phyloP scores from a whole-genome alignment of 257 asterid genomes.

The Datura wrightii region DNA sequence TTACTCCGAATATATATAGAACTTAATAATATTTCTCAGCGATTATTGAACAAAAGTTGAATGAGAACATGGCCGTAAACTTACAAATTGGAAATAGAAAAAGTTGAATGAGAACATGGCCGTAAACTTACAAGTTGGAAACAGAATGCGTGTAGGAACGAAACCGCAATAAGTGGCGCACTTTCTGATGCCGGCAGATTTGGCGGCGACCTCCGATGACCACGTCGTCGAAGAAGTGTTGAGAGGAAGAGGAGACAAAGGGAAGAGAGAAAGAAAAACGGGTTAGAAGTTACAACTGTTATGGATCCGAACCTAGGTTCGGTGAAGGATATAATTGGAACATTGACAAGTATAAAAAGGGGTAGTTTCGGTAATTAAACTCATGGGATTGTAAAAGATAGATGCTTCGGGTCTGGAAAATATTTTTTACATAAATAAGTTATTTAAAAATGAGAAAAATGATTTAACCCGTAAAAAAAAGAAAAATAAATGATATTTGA shows the following conservation, averaged over 20 bases:
- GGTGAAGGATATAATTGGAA: not conserved
- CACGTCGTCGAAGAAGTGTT: not conserved
- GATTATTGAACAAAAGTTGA: not conserved
- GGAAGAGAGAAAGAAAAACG: not conserved
- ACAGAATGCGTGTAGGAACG: not conserved
- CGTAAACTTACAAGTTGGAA: slow-evolving; percentile 25
- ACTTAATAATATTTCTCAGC: not conserved
- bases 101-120: not conserved
- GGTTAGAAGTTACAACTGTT: not conserved
- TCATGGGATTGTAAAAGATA: not conserved
- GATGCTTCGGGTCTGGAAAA: too few species aligned
- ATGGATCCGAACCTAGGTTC: not conserved
- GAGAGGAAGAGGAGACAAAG: not conserved
- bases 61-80: not conserved
- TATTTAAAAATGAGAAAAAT: too few species aligned
- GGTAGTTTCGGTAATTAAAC: not conserved
- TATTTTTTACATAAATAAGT: too few species aligned
- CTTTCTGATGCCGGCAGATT: not conserved
- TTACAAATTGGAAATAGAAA: slow-evolving; percentile 3
- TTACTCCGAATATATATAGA: not conserved
- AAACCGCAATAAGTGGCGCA: not conserved
- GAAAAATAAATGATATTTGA: too few species aligned
- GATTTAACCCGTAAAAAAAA: too few species aligned
- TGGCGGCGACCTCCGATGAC: not conserved
- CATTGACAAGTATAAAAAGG: not conserved